Conservation (phyloP, 2,329 filamentous ascomycete species). For the Botrytis elliptica region DNA sequence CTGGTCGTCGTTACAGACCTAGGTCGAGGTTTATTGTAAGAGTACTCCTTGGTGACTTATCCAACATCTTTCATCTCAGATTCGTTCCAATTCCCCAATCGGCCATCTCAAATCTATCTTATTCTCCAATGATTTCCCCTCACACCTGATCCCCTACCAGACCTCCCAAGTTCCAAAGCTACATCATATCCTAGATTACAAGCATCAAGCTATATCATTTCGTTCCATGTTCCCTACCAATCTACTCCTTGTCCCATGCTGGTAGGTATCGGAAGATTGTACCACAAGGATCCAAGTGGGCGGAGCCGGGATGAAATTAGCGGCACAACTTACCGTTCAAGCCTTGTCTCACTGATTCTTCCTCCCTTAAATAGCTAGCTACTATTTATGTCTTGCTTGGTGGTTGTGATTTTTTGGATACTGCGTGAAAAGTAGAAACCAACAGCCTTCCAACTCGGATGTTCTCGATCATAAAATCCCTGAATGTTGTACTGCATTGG, state of each 20-base stretch:
- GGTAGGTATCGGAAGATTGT: constrained; percentile 13
- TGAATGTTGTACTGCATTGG: neutral
- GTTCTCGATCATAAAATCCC: neutral
- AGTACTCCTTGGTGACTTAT: neutral
- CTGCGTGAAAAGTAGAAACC: neutral
- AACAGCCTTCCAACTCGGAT: neutral
- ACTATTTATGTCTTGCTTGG: neutral
- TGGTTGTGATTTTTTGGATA: neutral
- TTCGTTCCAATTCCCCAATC: neutral
- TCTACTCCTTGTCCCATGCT: neutral
- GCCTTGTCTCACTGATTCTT: neutral
- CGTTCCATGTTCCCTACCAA: neutral
- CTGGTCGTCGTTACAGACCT: neutral
- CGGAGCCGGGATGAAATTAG: constrained; percentile 14
- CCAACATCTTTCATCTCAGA: neutral
- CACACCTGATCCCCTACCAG: neutral
- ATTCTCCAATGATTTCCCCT: constrained; percentile 5
- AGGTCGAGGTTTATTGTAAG: neutral
- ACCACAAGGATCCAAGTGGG: constrained; percentile 14
- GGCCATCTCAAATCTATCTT: neutral
- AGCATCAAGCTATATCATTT: neutral
- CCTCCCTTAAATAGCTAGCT: neutral
- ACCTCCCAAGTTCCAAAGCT: neutral
- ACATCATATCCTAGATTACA: neutral
- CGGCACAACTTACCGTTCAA: constrained; percentile 11